Evolutionary conservation across 129 eudicot species (phyloP).

Genomic region (Lactuca saligna): DNA sequence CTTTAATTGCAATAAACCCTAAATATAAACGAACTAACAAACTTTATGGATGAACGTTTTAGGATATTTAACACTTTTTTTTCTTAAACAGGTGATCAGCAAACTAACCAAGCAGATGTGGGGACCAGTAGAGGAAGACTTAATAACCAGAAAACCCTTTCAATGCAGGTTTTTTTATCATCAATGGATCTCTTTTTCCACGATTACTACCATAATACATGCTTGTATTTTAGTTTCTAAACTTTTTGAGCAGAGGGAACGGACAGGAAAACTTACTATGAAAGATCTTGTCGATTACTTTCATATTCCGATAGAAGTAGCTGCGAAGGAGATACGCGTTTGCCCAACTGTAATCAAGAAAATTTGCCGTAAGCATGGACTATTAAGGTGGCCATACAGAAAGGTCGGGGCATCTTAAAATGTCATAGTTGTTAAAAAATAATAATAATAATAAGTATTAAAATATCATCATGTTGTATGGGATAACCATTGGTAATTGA

Average conservation of each 20-base stretch:
- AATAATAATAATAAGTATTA: too few relatives aligned
- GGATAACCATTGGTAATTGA: background rate
- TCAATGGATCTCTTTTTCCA: background rate
- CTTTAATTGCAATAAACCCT: too few relatives aligned
- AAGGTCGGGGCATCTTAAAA: conserved; percentile 44
- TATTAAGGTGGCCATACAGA: conserved; percentile 61
- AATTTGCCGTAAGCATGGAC: conserved; percentile 42
- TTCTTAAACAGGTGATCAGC: conserved; percentile 21
- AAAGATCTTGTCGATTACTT: conserved; percentile 46
- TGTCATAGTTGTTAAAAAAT: too few relatives aligned
- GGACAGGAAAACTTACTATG: conserved; percentile 38
- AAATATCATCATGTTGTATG: too few relatives aligned
- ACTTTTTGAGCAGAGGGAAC: conserved; percentile 53
- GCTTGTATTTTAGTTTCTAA: background rate
- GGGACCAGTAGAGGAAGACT: conserved; percentile 9
- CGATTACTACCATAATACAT: background rate
- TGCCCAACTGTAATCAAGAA: conserved; percentile 54
- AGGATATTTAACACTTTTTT: background rate
- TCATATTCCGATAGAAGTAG: conserved; percentile 41
- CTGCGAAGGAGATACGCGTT: conserved; percentile 37
- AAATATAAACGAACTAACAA: too few relatives aligned
- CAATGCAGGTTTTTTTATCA: conserved; percentile 46
- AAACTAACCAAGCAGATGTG: conserved; percentile 25
- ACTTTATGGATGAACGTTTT: too few relatives aligned
- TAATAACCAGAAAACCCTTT: conserved; percentile 30